Conservation (phyloP, 2,329 filamentous ascomycete genomes). For the Verticillium tricorpus region DNA sequence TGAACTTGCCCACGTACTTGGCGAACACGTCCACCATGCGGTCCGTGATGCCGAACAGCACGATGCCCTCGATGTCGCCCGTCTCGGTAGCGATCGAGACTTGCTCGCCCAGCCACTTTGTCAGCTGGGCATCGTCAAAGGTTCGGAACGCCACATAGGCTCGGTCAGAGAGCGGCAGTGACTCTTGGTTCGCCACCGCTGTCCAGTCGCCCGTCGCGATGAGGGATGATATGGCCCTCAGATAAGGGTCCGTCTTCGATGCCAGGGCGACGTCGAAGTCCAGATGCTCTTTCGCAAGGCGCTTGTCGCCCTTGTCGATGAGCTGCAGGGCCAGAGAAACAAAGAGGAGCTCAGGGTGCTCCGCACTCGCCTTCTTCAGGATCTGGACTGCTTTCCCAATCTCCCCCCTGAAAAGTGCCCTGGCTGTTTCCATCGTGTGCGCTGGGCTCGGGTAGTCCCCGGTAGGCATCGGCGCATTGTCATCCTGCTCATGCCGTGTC, state of each 20-base stretch:
- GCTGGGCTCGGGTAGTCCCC: conserved; percentile 47
- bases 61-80: conserved; percentile 72
- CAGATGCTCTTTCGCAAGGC: conserved; percentile 42
- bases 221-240: conserved; percentile 73
- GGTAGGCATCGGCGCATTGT: conserved; percentile 35
- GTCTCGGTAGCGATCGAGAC: conserved; percentile 55
- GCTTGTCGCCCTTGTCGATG: conserved; percentile 45
- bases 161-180: conserved; percentile 70
- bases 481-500: conserved; percentile 39
- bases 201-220: conserved; percentile 75
- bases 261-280: conserved; percentile 56
- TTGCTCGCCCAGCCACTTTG: conserved; percentile 63
- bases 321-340: conserved; percentile 64
- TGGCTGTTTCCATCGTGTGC: conserved; percentile 71
- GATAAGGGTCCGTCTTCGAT: conserved; percentile 69
- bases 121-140: conserved; percentile 57
- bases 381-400: conserved; percentile 65
- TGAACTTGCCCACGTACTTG: conserved; percentile 69
- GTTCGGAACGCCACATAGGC: conserved; percentile 68
- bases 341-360: conserved; percentile 61
- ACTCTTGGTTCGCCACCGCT: conserved; percentile 66
- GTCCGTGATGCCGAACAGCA: conserved; percentile 73
- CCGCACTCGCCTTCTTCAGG: conserved; percentile 61
- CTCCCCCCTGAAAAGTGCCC: conserved; percentile 70
- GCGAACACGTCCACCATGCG: conserved; percentile 70